A percentile compares a stretch with the other conserved stretches of the same genome.
phyloP scores from a whole-genome alignment of 768 basidiomycete species.

The Phaeolepiota aurea region DNA sequence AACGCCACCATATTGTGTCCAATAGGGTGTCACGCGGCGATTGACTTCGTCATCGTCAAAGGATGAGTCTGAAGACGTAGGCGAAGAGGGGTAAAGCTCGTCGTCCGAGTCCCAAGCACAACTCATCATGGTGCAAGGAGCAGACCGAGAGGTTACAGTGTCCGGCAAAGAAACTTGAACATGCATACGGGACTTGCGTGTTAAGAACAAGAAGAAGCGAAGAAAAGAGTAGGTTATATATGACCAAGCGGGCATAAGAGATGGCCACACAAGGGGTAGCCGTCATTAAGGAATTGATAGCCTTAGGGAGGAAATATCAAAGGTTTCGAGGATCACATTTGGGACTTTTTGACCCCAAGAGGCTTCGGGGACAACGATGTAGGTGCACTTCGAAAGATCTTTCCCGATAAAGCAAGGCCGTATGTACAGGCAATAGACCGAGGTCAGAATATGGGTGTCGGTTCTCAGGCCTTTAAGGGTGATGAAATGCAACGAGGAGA shows the following conservation, averaged over 20 bases:
- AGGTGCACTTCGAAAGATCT: constrained; percentile 19
- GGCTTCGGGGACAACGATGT: constrained; percentile 19
- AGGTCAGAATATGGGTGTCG: constrained; percentile 14
- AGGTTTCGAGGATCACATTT: constrained; percentile 18
- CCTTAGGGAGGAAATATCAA: constrained; percentile 19
- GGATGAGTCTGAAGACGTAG: constrained; percentile 41
- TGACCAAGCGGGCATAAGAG: constrained; percentile 7
- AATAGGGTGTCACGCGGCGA: constrained; percentile 48
- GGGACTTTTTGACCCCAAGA: constrained; percentile 21
- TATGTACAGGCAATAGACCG: constrained; percentile 10
- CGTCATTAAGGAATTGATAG: constrained; percentile 16
- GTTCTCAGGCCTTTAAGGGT: constrained; percentile 21
- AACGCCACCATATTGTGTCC: constrained; percentile 44
- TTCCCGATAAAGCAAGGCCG: constrained; percentile 26
- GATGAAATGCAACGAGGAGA: not conserved
- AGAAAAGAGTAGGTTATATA: constrained; percentile 1
- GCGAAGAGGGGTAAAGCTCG: constrained; percentile 22
- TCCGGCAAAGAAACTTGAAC: not conserved
- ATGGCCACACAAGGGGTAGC: constrained; percentile 12
- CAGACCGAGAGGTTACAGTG: not conserved
- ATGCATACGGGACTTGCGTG: not conserved
- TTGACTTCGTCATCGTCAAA: constrained; percentile 55
- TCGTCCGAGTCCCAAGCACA: constrained; percentile 18
- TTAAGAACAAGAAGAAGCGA: not conserved
- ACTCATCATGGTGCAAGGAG: constrained; percentile 10